These are phyloP conservation scores for Cryptococcus hybrid DNA, from an alignment of 1,284 basidiomycete genomes.

Conservation along the genomic window DNA sequence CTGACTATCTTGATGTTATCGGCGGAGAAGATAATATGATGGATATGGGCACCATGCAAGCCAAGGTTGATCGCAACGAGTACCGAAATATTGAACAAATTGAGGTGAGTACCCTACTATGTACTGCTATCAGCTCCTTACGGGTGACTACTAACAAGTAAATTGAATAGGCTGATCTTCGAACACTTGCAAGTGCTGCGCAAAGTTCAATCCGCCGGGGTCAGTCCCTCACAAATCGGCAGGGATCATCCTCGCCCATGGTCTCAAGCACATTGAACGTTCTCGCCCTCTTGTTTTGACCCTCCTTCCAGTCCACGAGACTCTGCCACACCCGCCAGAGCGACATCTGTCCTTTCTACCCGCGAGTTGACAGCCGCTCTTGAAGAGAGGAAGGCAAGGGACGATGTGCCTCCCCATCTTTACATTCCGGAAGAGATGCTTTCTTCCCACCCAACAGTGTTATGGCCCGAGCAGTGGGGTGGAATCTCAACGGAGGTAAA, in stretches of 20 bases:
- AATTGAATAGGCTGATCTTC: slow-evolving; percentile 31
- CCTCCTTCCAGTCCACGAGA: slow-evolving; percentile 36
- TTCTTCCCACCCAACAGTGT: slow-evolving; percentile 43
- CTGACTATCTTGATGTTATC: slow-evolving; percentile 44
- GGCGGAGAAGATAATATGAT: slow-evolving; percentile 49
- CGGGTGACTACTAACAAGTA: too few species aligned
- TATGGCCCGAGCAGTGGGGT: slow-evolving; percentile 39
- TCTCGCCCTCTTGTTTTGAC: slow-evolving; percentile 38
- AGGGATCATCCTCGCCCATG: slow-evolving; percentile 32
- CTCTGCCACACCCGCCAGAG: slow-evolving; percentile 20
- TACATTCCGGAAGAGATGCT: slow-evolving; percentile 46
- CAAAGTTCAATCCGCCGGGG: slow-evolving; percentile 43
- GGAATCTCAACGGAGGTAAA: slow-evolving; percentile 47
- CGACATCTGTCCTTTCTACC: slow-evolving; percentile 19
- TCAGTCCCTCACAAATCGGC: slow-evolving; percentile 42
- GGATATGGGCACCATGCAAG: slow-evolving; percentile 50
- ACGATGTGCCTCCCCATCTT: slow-evolving; percentile 18
- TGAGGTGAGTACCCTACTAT: slow-evolving; percentile 27
- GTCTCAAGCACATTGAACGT: slow-evolving; percentile 46
- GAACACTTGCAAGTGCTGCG: slow-evolving; percentile 32
- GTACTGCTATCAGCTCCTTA: too few species aligned
- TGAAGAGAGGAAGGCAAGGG: slow-evolving; percentile 6
- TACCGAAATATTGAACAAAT: slow-evolving; percentile 41
- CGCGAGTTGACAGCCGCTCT: slow-evolving; percentile 20
- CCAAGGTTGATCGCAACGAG: slow-evolving; percentile 41